Evolutionary conservation across 352 stramenopile genomes (phyloP), one percentile per base, ranked within the genome.

Genomic region (Pilasporangium apinafurcum): DNA sequence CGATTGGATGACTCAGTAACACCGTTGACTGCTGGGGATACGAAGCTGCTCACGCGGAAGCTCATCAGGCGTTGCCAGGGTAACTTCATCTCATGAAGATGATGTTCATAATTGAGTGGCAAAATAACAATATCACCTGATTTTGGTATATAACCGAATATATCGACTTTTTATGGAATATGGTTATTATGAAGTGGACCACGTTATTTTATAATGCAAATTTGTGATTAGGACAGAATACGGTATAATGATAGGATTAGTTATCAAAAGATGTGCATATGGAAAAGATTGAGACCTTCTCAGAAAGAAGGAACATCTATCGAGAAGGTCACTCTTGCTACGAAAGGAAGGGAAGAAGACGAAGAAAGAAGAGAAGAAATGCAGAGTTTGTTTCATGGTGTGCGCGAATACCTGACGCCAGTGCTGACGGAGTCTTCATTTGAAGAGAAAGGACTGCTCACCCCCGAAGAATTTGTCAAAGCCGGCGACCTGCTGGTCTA

Each of bases 401-500:
- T 90, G 44, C 75, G 77, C 55, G 80, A 92, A 56, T 95, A 93
- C 58, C 62, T 95, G 51, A 94, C 80, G 61, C 85, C 85, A 8
- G 80, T 95, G 51, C 73, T 98, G 33, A 95, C 90, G 56, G 80
- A 90, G 52, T 97, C 85, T 16, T 91, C 83, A 39, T 98, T 98
- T 61, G 62, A 97, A 40, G 70, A 92, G 53, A 92, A 94, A 36
- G 96, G 96, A 27, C 80, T 98, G 25, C 72, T 99, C 24, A 99
- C 96, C 33, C 96, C 96, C 14, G 91, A 98, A 56, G 96, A 99
- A 65, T 98, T 98, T 65, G 87, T 98, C 18, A 65, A 66, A 27
- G 94, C 92, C 5, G 92, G 96, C 5, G 95, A 99, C 53, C 72
- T 98, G 71, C 71, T 99, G 1, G 92, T 98, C 31, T 97, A 95